phyloP scores from a whole-genome alignment of 176 grass and related monocot genomes.

The Hyparrhenia diplandra region DNA sequence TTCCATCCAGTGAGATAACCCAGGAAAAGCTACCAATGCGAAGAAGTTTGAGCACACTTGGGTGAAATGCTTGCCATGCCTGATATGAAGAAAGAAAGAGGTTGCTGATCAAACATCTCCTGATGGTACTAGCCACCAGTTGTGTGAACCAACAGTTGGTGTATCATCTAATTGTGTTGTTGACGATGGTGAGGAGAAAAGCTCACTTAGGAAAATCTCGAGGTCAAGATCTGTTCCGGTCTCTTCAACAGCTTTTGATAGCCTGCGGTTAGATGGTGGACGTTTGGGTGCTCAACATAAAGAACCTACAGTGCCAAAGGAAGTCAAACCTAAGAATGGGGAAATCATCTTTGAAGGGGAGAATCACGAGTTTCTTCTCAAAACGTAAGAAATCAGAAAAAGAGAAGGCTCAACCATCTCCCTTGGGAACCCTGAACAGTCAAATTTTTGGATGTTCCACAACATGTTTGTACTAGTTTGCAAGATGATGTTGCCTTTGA shows the following conservation, averaged over 20 bases:
- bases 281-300: conserved; percentile 41
- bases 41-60: conserved; percentile 87
- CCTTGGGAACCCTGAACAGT: conserved; percentile 14
- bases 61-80: conserved; percentile 92
- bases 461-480: neutral
- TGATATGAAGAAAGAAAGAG: conserved; percentile 73
- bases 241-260: conserved; percentile 66
- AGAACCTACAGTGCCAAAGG: conserved; percentile 26
- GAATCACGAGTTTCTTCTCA: conserved; percentile 77
- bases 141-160: conserved; percentile 39
- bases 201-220: conserved; percentile 48
- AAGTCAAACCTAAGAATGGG: conserved; percentile 50
- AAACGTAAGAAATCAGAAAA: conserved; percentile 60
- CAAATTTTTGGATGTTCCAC: conserved; percentile 17
- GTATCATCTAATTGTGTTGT: conserved; percentile 42
- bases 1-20: conserved; percentile 50
- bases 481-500: conserved; percentile 19
- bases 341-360: conserved; percentile 79
- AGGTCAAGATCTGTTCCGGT: conserved; percentile 85
- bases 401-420: conserved; percentile 47
- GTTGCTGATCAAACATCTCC: conserved; percentile 8
- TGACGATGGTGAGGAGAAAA: conserved; percentile 15
- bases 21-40: conserved; percentile 42
- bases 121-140: conserved; percentile 7
- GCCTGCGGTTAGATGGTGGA: conserved; percentile 42